Percentiles rank a stretch among this genome's conserved stretches.
Conservation (phyloP, 2,329 filamentous ascomycete species). For the Aspergillus glaucus region DNA sequence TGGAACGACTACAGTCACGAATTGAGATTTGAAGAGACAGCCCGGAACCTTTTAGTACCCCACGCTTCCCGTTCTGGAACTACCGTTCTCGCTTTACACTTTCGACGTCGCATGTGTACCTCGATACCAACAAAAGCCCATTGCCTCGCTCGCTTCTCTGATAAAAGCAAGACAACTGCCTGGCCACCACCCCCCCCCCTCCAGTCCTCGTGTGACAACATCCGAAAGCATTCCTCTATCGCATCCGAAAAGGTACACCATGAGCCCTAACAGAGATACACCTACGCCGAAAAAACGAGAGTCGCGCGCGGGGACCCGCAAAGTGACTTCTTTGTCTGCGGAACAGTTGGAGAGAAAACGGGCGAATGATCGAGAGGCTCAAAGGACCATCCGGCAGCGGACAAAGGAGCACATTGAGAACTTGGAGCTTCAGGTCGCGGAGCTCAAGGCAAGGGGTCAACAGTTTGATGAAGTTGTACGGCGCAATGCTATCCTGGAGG, state of each 20-base stretch:
- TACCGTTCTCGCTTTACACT: not conserved
- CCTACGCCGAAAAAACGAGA: slow-evolving; percentile 26
- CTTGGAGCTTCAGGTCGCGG: slow-evolving; percentile 50
- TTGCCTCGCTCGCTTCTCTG: not conserved
- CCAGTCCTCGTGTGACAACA: not conserved
- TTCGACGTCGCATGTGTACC: not conserved
- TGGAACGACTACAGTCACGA: slow-evolving; percentile 16
- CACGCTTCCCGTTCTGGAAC: slow-evolving; percentile 5
- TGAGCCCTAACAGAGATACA: slow-evolving; percentile 17
- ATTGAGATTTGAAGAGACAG: slow-evolving; percentile 5
- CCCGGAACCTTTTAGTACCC: slow-evolving; percentile 6
- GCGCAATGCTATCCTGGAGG: slow-evolving; percentile 49
- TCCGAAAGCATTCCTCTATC: not conserved
- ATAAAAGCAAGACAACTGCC: not conserved
- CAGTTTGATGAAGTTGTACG: slow-evolving; percentile 48
- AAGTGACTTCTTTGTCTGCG: slow-evolving; percentile 51
- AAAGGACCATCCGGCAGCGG: slow-evolving; percentile 53
- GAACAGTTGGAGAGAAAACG: slow-evolving; percentile 55
- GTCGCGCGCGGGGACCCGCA: slow-evolving; percentile 52
- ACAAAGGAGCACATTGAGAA: slow-evolving; percentile 55
- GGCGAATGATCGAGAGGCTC: slow-evolving; percentile 56
- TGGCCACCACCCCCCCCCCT: too few relatives aligned
- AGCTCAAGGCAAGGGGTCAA: slow-evolving; percentile 46
- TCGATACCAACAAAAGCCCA: not conserved
- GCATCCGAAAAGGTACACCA: slow-evolving; percentile 9